Evolutionary conservation across 2,329 filamentous ascomycete species (phyloP), one percentile per base, ranked within the genome.

Genomic region (Aspergillus novofumigatus): DNA sequence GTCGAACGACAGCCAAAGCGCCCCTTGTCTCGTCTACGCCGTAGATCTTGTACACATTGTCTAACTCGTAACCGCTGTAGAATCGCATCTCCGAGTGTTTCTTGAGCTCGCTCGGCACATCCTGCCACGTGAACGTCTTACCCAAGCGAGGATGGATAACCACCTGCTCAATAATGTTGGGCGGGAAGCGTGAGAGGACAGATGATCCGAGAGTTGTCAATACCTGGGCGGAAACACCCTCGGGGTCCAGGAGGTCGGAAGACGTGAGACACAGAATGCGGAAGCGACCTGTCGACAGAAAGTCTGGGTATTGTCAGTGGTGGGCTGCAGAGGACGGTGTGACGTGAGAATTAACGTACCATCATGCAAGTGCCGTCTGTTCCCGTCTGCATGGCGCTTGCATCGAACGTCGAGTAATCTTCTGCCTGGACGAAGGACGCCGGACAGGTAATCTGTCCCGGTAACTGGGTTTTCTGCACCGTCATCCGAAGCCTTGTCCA

Each of bases 361-460:
- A 51, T 76, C 73, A 32, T 76, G 73, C 41, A 76, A 49, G 57
- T 75, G 65, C 1, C 72, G 66, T 4, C 61, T 62, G 53, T 67
- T 67, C 1, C 71, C 73, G 64, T 76, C 73, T 4, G 73, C 72
- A 61, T 75, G 70, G 49, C 73, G 63, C 47, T 70, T 66, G n/a
- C 71, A 57, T 3, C 62, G 61, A 8, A 73, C 67, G 50, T 75
- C 69, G 7, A 72, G 53, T 11, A 76, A 53, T 54, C 73, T 62
- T 49, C 73, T 61, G n/a, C 73, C 73, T 1, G 73, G 69, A 11
- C 65, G 65, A 17, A 75, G 58, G 35, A 72, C 64, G 1, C 73
- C 73, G 2, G 64, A 65, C 2, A 75, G 60, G 54, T 71, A 75
- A 52, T 75, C 67, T 8, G 64, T 71, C 7, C 71, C 72, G 2